phyloP scores from a whole-genome alignment of 2,329 filamentous ascomycete species.

The Monosporascus sp. region DNA sequence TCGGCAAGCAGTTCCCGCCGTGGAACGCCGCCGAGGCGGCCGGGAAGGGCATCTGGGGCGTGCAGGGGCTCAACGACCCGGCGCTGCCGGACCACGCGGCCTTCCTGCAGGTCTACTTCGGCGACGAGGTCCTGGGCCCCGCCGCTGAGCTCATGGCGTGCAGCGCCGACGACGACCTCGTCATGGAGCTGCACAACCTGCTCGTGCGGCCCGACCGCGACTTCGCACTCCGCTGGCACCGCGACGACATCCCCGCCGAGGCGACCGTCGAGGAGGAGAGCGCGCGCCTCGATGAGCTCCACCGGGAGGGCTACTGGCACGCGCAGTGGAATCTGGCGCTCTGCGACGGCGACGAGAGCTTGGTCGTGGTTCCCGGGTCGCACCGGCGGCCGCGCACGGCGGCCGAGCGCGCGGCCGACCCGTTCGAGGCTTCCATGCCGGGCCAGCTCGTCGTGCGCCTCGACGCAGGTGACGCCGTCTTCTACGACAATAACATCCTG shows the following conservation, averaged over 20 bases:
- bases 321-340: constrained; percentile 86
- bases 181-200: constrained; percentile 87
- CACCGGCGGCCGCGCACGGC: constrained; percentile 68
- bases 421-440: constrained; percentile 57
- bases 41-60: constrained; percentile 74
- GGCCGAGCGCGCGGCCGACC: constrained; percentile 60
- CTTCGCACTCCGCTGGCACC: constrained; percentile 78
- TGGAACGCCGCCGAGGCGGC: constrained; percentile 55
- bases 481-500: constrained; percentile 88
- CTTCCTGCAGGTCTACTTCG: constrained; percentile 71
- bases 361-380: constrained; percentile 73
- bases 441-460: constrained; percentile 62
- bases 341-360: constrained; percentile 60
- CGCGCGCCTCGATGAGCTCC: constrained; percentile 51
- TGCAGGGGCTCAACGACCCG: constrained; percentile 79
- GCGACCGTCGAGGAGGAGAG: constrained; percentile 64
- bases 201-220: constrained; percentile 66
- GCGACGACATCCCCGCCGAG: constrained; percentile 71
- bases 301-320: constrained; percentile 47
- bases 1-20: constrained; percentile 87
- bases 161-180: constrained; percentile 40
- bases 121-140: constrained; percentile 54
- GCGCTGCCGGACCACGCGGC: constrained; percentile 53
- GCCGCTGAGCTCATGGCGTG: constrained; percentile 59
- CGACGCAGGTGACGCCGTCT: constrained; percentile 71